Base-by-base conservation (phyloP, 495 filamentous ascomycete species). In the Amphirosellinia nigrospora region DNA sequence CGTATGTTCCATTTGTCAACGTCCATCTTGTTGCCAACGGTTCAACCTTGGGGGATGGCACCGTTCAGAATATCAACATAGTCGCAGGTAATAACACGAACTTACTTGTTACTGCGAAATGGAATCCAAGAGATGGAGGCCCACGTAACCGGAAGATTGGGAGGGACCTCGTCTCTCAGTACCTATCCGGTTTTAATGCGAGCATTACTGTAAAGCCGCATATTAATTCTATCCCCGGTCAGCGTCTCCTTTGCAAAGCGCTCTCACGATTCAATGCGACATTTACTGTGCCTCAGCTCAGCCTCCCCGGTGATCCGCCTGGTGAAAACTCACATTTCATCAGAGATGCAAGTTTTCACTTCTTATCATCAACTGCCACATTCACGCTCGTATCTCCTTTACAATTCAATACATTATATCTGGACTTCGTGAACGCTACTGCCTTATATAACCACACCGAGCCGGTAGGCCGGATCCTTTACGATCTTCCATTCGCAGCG, bases 351-450 rank as follows among this genome's bases (percentile, higher is more conserved):
- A 95, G 90, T 70, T 93, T 94, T 75, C 93, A 97, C 80, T 74
- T 99, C 71, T 86, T 93, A 71, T 93, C 93, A 34, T 96, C 92
- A 13, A 95, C 92, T 0, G 95, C 94, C 32, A 87, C 91, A 4
- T 97, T 99, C 82, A 90, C 88, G 0, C 84, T 99, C 43, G 84
- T 87, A 52, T 97, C 94, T 2, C 96, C 96, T 0, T 83, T 97
- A 4, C 80, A 82, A 50, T 81, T 89, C 66, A 91, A 89, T 23
- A 91, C 86, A 1, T 78, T 99, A 23, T 91, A 86, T 68, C 85
- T 99, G 72, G 91, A 92, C 23, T 86, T 82, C 48, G 83, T 99
- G 66, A 89, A 97, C 73, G 96, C 94, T 21, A 94, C 91, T 1
- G 93, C 96, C 0, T 90, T 89, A 71, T 96, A 98, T 72, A 91